Conservation (phyloP, 2,329 filamentous ascomycete genomes). For the Colletotrichum graminicola region DNA sequence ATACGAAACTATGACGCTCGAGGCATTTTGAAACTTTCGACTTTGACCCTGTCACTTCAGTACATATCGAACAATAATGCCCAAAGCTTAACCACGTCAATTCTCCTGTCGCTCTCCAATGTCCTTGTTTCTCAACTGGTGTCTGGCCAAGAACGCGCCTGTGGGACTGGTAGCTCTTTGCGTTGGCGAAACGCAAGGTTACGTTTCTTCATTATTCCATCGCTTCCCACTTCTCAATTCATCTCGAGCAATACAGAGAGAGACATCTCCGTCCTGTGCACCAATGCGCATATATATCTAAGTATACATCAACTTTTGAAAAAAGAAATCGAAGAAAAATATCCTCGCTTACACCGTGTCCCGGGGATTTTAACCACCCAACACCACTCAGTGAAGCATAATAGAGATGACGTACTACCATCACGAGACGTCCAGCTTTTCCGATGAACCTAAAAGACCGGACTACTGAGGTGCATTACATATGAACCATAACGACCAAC, state of each 20-base stretch:
- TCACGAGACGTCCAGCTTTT: neutral
- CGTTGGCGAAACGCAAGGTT: neutral
- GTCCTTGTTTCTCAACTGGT: neutral
- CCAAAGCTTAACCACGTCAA: neutral
- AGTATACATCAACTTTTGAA: neutral
- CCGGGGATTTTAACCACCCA: neutral
- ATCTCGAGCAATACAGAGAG: no score
- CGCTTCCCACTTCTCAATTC: no score
- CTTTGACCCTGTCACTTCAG: neutral
- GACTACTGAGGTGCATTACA: neutral
- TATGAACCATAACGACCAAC: neutral
- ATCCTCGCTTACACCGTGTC: neutral
- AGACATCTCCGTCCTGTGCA: no score
- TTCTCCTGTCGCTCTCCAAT: neutral
- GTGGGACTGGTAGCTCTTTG: neutral
- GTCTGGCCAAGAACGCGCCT: no score
- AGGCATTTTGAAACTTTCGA: neutral
- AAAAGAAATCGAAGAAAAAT: no score
- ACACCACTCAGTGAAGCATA: neutral
- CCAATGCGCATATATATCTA: neutral
- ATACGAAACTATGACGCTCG: neutral
- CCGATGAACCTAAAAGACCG: neutral
- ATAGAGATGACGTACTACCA: neutral
- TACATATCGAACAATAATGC: neutral
- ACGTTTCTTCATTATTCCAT: neutral